Evolutionary conservation across 2,329 filamentous ascomycete species (phyloP), one percentile per base, ranked within the genome.

Genomic region (Tolypocladium tundrense): DNA sequence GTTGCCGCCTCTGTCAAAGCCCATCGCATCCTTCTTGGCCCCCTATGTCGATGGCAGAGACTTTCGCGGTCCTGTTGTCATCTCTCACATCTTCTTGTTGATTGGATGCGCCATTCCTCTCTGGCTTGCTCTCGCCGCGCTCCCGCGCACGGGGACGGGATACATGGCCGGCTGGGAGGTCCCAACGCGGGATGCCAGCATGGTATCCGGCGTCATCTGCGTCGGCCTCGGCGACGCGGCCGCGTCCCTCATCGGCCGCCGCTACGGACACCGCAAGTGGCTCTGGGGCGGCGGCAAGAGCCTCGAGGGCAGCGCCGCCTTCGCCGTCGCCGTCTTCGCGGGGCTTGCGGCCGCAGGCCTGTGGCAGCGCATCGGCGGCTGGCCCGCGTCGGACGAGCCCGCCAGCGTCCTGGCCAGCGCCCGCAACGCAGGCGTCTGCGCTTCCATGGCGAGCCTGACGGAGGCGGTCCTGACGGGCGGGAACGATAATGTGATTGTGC

Each of bases 401-500:
- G 56, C 58, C 8, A 62, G 65, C 39, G 3, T 65, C 21, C 13
- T 69, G 33, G 60, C 52, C 8, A 64, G 67, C 45, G 77, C 86
- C 63, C 84, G 85, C 5, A 94, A 93, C 68, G 85, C 88, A 13
- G 76, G 79, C 5, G 68, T 89, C 53, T 95, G 91, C 63, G 91
- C 89, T 8, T 80, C 81, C 48, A 83, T 91, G 59, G 90, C 92
- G 35, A 97, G 92, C 72, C 79, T 97, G 64, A 96, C 94, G 56
- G 94, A 99, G 76, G 92, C 94, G 33, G 93, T 97, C 53, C 76
- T 99, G 62, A 97, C 94, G 16, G 94, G 94, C 2, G 94, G 93
- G 37, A 99, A 99, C 72, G 94, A 99, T 78, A 99, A 99, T 77
- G 94, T 99, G 21, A 87, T 97, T 62, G 93, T 97, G 62, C 94